Percentiles rank a stretch among this genome's conserved stretches.
These are phyloP conservation scores for Phyllostachys edulis DNA, from an alignment of 176 grass and related monocot species.

Conservation along the genomic window DNA sequence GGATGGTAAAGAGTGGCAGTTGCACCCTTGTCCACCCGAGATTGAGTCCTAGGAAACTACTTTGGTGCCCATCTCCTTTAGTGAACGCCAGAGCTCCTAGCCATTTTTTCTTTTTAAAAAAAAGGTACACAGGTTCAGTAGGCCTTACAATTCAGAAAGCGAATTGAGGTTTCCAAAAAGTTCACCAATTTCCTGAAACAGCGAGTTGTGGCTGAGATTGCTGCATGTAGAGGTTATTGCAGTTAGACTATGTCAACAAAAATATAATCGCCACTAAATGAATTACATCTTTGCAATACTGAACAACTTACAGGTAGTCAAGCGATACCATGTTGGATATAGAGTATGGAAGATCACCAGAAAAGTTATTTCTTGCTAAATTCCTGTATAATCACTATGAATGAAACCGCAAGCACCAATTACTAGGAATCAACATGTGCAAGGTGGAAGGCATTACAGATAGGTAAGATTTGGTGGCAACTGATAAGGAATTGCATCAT, in stretches of 20 bases:
- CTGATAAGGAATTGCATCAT: conserved; percentile 78
- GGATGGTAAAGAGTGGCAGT: background rate
- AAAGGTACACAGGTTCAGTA: background rate
- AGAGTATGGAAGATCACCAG: conserved; percentile 76
- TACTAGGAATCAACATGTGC: conserved; percentile 20
- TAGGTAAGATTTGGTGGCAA: conserved; percentile 81
- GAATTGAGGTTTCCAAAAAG: conserved; percentile 68
- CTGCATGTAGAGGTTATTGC: conserved; percentile 46
- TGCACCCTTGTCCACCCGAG: background rate
- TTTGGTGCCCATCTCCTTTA: background rate
- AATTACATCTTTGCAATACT: conserved; percentile 16
- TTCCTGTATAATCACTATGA: conserved; percentile 53
- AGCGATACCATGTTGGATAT: conserved; percentile 71
- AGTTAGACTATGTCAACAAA: conserved; percentile 22
- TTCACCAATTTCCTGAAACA: conserved; percentile 78
- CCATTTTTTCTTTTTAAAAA: background rate
- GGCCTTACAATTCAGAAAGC: conserved; percentile 79
- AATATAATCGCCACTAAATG: background rate
- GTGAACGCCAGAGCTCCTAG: background rate
- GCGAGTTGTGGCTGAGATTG: conserved; percentile 85
- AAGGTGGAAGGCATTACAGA: conserved; percentile 60
- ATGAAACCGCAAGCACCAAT: conserved; percentile 18
- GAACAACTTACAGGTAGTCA: conserved; percentile 76
- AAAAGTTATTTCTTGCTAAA: conserved; percentile 73
- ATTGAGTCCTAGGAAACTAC: background rate